Evolutionary conservation across 495 filamentous ascomycete genomes (phyloP).

Genomic region (Daldinia bambusicola): DNA sequence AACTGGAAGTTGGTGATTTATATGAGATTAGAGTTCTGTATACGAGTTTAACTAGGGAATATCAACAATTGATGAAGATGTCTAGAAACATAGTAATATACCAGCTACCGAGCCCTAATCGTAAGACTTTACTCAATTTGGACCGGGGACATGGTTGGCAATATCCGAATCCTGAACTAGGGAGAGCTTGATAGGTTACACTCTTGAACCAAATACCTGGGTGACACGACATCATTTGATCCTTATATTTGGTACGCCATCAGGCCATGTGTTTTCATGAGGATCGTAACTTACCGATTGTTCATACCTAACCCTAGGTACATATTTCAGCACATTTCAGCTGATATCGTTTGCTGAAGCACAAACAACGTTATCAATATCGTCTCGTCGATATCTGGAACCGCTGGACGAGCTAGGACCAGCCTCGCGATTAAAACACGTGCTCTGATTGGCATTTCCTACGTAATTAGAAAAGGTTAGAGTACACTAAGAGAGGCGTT

Average conservation of each 20-base stretch:
- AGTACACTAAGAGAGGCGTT: background rate
- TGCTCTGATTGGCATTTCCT: constrained; percentile 15
- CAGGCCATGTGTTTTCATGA: background rate
- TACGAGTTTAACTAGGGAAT: background rate
- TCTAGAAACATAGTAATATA: background rate
- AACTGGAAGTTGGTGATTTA: background rate
- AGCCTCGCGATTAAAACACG: constrained; percentile 5
- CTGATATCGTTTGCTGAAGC: constrained; percentile 5
- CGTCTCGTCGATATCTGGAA: background rate
- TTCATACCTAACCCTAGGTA: too few species aligned
- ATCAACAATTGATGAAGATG: background rate
- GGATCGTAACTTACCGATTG: background rate
- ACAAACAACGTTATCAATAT: constrained; percentile 33
- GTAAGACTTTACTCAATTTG: background rate
- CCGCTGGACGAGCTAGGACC: constrained; percentile 9
- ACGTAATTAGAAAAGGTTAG: constrained; percentile 1
- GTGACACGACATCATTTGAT: background rate
- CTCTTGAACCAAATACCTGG: background rate
- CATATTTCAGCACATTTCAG: too few species aligned
- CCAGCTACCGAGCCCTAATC: background rate
- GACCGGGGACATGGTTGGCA: background rate
- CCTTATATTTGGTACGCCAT: constrained; percentile 3
- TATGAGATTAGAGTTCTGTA: background rate
- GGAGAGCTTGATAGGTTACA: background rate
- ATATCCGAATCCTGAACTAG: background rate